These are phyloP conservation scores for Hyparrhenia diplandra DNA, from an alignment of 176 grass and related monocot species.

Conservation along the genomic window DNA sequence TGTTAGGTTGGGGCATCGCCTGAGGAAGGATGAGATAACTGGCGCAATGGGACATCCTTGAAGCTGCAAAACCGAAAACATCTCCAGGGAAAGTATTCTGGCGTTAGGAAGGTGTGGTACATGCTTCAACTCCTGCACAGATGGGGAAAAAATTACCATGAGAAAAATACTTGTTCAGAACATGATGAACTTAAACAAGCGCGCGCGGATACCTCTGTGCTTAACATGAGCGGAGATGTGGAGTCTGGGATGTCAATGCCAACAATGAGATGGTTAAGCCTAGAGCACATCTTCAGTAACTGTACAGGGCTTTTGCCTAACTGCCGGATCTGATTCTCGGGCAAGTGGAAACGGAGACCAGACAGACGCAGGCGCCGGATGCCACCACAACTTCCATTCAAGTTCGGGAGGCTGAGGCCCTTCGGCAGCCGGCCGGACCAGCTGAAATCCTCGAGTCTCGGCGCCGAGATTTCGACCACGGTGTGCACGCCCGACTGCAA, in stretches of 20 bases:
- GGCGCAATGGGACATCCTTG: not conserved
- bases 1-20: slow-evolving; percentile 11
- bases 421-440: not conserved
- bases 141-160: not conserved
- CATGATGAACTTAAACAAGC: not conserved
- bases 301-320: not conserved
- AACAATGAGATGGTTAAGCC: not conserved
- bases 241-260: not conserved
- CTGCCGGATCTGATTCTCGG: not conserved
- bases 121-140: not conserved
- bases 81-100: not conserved
- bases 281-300: not conserved
- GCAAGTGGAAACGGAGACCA: not conserved
- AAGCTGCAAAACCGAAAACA: not conserved
- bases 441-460: too few relatives aligned
- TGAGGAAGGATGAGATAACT: not conserved
- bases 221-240: not conserved
- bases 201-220: not conserved
- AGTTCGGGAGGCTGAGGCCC: not conserved
- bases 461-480: not conserved
- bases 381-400: too few relatives aligned
- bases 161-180: not conserved
- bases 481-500: not conserved
- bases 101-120: slow-evolving; percentile 4
- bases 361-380: not conserved